Conservation (phyloP, 345 rosid species). For the Raphanus raphanistrum region DNA sequence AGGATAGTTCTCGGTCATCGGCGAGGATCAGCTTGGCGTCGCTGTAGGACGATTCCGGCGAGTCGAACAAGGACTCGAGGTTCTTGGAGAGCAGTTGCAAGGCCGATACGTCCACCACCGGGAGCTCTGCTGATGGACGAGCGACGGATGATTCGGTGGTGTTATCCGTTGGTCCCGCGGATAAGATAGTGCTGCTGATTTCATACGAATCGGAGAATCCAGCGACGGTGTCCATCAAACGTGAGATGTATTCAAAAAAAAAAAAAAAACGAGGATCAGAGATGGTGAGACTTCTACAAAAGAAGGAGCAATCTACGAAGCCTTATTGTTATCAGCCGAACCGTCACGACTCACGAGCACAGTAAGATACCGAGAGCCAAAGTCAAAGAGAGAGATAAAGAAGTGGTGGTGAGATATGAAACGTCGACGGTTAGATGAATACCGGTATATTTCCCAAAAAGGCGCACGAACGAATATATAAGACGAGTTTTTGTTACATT, state of each 20-base stretch:
- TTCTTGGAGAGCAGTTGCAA: slow-evolving; percentile 54
- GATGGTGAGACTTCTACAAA: neutral
- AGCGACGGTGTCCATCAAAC: neutral
- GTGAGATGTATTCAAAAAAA: no score
- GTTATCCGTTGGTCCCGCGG: slow-evolving; percentile 21
- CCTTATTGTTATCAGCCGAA: neutral
- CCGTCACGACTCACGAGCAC: neutral
- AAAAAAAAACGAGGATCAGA: slow-evolving; percentile 10
- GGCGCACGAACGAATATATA: neutral
- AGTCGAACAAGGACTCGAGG: slow-evolving; percentile 55
- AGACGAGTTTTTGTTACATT: neutral
- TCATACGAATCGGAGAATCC: slow-evolving; percentile 16
- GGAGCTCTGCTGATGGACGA: slow-evolving; percentile 11
- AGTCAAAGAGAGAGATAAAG: slow-evolving; percentile 14
- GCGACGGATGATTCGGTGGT: slow-evolving; percentile 23
- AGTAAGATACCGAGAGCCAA: neutral
- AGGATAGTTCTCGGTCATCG: slow-evolving; percentile 53
- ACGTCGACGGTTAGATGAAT: slow-evolving; percentile 3
- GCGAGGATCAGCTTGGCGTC: slow-evolving; percentile 65
- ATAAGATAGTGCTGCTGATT: slow-evolving; percentile 43
- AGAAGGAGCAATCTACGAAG: neutral
- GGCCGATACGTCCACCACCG: slow-evolving; percentile 45
- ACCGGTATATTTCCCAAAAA: neutral
- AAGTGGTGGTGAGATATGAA: slow-evolving; percentile 18
- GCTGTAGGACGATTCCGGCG: slow-evolving; percentile 54